A percentile compares a stretch with the other conserved stretches of the same genome.
Conservation (phyloP, 169 alveolate genomes). For the Plasmodium adleri region DNA sequence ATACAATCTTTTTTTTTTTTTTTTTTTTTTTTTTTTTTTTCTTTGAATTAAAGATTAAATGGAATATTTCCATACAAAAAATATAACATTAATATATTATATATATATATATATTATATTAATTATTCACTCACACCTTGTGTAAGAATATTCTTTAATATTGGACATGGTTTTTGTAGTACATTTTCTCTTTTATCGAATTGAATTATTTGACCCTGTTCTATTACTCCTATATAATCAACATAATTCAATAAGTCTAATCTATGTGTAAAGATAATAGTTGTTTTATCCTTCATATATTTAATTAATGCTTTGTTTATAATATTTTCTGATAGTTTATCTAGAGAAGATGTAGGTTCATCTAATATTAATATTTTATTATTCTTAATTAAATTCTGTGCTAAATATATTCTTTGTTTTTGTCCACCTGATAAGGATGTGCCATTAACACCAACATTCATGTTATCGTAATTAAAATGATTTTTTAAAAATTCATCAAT, state of each 20-base stretch:
- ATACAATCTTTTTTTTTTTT: too few species aligned
- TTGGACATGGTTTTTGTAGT: constrained; percentile 34
- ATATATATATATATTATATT: neutral
- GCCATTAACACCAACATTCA: constrained; percentile 93
- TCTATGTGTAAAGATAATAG: constrained; percentile 60
- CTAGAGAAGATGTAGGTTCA: constrained; percentile 83
- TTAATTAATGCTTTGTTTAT: constrained; percentile 54
- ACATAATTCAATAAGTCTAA: constrained; percentile 45
- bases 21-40: too few species aligned
- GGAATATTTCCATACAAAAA: too few species aligned
- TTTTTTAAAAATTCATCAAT: constrained; percentile 91
- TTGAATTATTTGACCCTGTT: constrained; percentile 57
- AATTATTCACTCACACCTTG: constrained; percentile 2
- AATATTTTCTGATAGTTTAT: constrained; percentile 77
- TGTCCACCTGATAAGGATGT: constrained; percentile 90
- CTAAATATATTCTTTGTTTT: constrained; percentile 80
- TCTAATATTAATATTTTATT: constrained; percentile 80
- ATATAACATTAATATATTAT: neutral
- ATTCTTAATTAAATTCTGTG: constrained; percentile 73
- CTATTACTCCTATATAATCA: constrained; percentile 60
- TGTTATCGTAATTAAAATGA: constrained; percentile 86
- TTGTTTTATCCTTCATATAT: constrained; percentile 64
- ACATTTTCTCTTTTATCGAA: constrained; percentile 45
- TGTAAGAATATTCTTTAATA: constrained; percentile 28
- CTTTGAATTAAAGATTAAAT: too few species aligned